Evolutionary conservation across 306 rosid genomes (phyloP).

Genomic region (Datisca glomerata): DNA sequence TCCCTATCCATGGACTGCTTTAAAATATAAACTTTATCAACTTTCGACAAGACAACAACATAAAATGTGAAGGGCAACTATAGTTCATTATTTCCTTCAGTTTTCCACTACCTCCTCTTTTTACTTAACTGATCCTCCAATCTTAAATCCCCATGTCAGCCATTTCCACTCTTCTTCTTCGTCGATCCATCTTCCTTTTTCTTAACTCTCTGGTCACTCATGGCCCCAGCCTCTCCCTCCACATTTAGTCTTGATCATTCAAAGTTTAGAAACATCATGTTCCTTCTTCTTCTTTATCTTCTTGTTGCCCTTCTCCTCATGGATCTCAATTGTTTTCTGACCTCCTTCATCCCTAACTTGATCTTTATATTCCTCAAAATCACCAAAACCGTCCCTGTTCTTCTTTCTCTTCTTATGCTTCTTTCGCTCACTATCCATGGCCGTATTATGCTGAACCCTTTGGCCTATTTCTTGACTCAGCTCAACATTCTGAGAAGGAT

Average conservation of each 20-base stretch:
- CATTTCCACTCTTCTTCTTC: constrained; percentile 16
- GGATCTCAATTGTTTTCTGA: not conserved
- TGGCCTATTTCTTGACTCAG: not conserved
- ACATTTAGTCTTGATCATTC: not conserved
- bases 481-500: not conserved
- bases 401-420: constrained; percentile 2
- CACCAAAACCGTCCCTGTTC: constrained; percentile 1
- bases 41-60: not conserved
- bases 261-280: not conserved
- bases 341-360: not conserved
- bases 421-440: constrained; percentile 7
- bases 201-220: constrained; percentile 2
- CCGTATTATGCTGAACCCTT: not conserved
- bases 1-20: not conserved
- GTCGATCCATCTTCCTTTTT: constrained; percentile 5
- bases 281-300: constrained; percentile 10
- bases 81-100: too few species aligned
- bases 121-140: constrained; percentile 4
- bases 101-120: too few species aligned
- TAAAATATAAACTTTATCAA: constrained; percentile 7
- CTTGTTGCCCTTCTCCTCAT: not conserved
- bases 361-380: constrained; percentile 1
- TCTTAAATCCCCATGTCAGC: too few species aligned
- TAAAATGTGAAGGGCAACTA: not conserved
- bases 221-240: not conserved